Base-by-base conservation (phyloP, 495 filamentous ascomycete genomes). In the Annulohypoxylon bovei region DNA sequence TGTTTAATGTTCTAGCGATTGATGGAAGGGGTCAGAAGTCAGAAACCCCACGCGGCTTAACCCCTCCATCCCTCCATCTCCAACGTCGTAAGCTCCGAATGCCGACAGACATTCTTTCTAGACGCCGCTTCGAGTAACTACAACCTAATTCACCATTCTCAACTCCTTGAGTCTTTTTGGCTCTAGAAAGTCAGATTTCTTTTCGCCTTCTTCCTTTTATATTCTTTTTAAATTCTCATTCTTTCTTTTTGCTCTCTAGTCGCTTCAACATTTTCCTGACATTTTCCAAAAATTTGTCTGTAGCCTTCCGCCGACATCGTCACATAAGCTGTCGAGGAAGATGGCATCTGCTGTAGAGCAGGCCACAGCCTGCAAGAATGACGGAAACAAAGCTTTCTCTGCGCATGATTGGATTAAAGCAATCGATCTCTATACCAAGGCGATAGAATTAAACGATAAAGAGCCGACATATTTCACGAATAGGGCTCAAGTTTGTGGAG, bases 401-500 rank as follows among this genome's bases (percentile, higher is more conserved):
- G 80, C 87, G 18, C 93, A 97, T 75, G 90, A 98, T 80, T 99
- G 95, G 95, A 84, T 86, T 27, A 84, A 84, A 22, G 95, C 95
- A 2, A 85, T 97, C 33, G 90, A 95, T 22, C 90, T 89, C 69
- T 99, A 99, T 80, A 90, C 88, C 55, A 87, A 95, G 80, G 95
- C 95, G 33, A 98, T 99, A 72, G 92, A 93, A 63, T 80, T 91
- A 71, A 91, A 97, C 78, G 89, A 90, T 77, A 85, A 90, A 70
- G 91, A 97, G 64, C 91, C 93, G 1, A 90, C 93, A 5, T 98
- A 93, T 81, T 98, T 91, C 84, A 91, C 92, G 73, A 99, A 99
- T 81, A 82, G 95, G 73, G 95, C 96, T 37, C 94, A 97, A 86
- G 94, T 97, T 78, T 62, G 86, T 81, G 50, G 44, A 65, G 40